A percentile compares a stretch with the other conserved stretches of the same genome.
These are phyloP conservation scores for Nyctanthes arbortristis DNA, from an alignment of 257 asterid species.

Conservation along the genomic window DNA sequence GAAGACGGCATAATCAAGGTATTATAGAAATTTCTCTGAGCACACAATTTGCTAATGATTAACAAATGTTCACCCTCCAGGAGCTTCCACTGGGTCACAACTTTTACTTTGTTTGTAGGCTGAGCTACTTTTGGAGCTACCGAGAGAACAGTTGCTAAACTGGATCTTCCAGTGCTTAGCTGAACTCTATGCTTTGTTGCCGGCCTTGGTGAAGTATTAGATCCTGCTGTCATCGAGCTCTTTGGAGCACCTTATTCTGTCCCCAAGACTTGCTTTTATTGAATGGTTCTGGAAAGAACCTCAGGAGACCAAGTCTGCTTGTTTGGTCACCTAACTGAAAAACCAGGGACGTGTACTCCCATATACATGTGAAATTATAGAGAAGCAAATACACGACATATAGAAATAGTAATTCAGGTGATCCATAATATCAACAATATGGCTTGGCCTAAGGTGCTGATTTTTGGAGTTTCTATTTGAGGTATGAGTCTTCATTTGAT, in stretches of 20 bases:
- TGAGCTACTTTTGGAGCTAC: conserved; percentile 88
- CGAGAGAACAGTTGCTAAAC: conserved; percentile 90
- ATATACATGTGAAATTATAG: background rate
- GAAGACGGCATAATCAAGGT: conserved; percentile 89
- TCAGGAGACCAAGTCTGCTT: conserved; percentile 19
- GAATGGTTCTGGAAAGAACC: conserved; percentile 17
- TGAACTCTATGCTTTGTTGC: conserved; percentile 81
- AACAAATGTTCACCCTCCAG: no score
- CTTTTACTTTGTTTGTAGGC: conserved; percentile 52
- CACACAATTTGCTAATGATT: no score
- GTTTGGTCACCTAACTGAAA: background rate
- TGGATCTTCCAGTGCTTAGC: conserved; percentile 94
- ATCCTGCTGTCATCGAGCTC: conserved; percentile 18
- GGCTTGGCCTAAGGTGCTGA: background rate
- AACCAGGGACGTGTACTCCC: background rate
- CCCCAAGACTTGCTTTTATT: background rate
- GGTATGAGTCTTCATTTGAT: background rate
- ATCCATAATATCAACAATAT: background rate
- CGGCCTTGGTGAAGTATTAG: conserved; percentile 85
- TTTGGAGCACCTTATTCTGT: background rate
- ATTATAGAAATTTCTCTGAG: conserved; percentile 3
- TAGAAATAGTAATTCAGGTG: background rate
- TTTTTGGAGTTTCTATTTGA: background rate
- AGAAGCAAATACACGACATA: background rate
- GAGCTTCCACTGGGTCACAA: no score